These are phyloP conservation scores for Striga hermonthica DNA, from an alignment of 305 asterid species.

Conservation along the genomic window DNA sequence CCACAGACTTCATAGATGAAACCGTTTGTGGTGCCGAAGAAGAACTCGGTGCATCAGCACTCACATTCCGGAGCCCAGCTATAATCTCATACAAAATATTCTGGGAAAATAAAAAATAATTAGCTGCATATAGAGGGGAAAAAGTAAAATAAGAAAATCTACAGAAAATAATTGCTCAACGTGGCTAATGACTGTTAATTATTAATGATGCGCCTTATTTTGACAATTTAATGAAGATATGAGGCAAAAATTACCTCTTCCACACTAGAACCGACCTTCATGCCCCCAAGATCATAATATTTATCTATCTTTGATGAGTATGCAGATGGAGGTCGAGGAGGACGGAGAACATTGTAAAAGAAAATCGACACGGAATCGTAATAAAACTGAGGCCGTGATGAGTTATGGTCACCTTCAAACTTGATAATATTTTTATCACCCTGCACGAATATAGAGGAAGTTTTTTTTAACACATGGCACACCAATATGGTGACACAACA, in stretches of 20 bases:
- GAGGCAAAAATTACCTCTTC: conserved; percentile 65
- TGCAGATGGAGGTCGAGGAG: conserved; percentile 71
- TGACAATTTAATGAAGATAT: conserved; percentile 9
- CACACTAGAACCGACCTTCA: conserved; percentile 60
- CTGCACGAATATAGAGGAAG: conserved; percentile 43
- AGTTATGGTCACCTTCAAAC: conserved; percentile 97
- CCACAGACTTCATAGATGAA: conserved; percentile 63
- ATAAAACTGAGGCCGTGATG: conserved; percentile 91
- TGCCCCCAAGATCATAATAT: conserved; percentile 76
- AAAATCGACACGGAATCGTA: conserved; percentile 91
- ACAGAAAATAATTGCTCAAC: no score
- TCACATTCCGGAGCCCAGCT: conserved; percentile 75
- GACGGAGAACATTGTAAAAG: conserved; percentile 88
- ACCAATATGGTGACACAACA: conserved; percentile 25
- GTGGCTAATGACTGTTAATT: no score
- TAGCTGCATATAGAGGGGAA: conserved; percentile 28
- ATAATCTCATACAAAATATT: conserved; percentile 76
- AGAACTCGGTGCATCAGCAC: conserved; percentile 75
- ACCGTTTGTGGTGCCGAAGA: conserved; percentile 67
- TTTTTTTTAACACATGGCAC: conserved; percentile 15
- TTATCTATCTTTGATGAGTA: conserved; percentile 57
- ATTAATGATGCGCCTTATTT: no score
- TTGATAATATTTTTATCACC: conserved; percentile 94
- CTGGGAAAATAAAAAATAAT: conserved; percentile 40
- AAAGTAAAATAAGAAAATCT: no score